Conservation (phyloP, 202 grass and related monocot genomes). For the Carex arenaria region DNA sequence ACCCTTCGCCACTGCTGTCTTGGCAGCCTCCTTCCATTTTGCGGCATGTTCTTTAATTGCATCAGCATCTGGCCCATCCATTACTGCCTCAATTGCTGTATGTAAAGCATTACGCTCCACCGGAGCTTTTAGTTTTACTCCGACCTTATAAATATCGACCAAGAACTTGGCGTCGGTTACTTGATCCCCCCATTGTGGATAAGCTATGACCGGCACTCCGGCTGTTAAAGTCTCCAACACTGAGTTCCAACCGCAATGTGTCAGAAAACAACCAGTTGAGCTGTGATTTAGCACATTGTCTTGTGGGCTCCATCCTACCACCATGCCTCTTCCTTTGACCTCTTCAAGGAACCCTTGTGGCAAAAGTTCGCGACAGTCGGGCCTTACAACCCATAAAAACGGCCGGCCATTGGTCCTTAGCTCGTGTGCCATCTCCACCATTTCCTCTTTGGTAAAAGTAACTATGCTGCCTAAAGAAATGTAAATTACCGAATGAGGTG, state of each 20-base stretch:
- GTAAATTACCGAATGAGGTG: conserved; percentile 56
- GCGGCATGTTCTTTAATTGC: conserved; percentile 28
- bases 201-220: conserved; percentile 72
- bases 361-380: conserved; percentile 28
- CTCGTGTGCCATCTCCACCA: conserved; percentile 62
- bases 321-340: conserved; percentile 33
- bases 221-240: conserved; percentile 66
- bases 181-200: conserved; percentile 90
- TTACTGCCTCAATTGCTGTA: conserved; percentile 42
- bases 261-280: conserved; percentile 66
- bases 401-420: conserved; percentile 40
- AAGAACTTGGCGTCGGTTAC: conserved; percentile 62
- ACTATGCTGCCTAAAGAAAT: conserved; percentile 84
- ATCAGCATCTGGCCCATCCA: conserved; percentile 27
- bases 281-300: conserved; percentile 59
- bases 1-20: conserved; percentile 33
- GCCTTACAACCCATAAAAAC: conserved; percentile 78
- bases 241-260: conserved; percentile 95
- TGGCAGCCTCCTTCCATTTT: conserved; percentile 40
- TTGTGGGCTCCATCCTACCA: conserved; percentile 87
- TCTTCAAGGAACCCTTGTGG: conserved; percentile 44
- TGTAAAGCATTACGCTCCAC: conserved; percentile 33
- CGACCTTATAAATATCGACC: conserved; percentile 49
- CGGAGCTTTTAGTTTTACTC: conserved; percentile 39
- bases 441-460: conserved; percentile 34